Base-by-base conservation (phyloP, 2,329 filamentous ascomycete genomes). In the Remersonia thermophila region DNA sequence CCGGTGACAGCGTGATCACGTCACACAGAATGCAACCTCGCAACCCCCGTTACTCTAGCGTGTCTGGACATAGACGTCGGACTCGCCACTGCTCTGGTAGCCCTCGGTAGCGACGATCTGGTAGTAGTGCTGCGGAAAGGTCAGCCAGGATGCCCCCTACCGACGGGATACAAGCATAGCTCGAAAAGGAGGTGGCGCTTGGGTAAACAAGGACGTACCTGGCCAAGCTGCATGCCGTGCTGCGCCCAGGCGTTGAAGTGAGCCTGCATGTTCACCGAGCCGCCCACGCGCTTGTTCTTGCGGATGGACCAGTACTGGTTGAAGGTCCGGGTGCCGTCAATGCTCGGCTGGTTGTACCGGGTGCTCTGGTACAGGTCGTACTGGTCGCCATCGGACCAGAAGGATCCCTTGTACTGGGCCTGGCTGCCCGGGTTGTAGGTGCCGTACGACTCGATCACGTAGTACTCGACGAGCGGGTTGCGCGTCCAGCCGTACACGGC, bases 171-270 rank as follows among this genome's bases (percentile, higher is more conserved):
- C n/a, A n/a, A n/a, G n/a, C n/a, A n/a, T n/a, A n/a, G n/a, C n/a
- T n/a, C n/a, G n/a, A n/a, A n/a, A n/a, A n/a, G n/a, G n/a, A n/a
- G n/a, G n/a, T n/a, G n/a, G n/a, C n/a, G n/a, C n/a, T n/a, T n/a
- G n/a, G n/a, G n/a, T n/a, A n/a, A n/a, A n/a, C n/a, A n/a, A 6
- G 20, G 9, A 23, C 20, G 5, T 23, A 23, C 20, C 20, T 23
- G 20, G 4, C 67, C 67, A 7, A 71, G 47, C 32, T 55, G 57
- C 53, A 67, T 46, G 8, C 66, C 67, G 13, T 47, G 39, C 36
- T 53, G 51, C 10, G 51, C 50, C 69, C 69, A 73, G 13, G 66
- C 66, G 45, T 65, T 58, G 46, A 73, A 70, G 51, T 71, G 68
- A 40, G 61, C 65, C 30, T 51, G 54, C 14, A 58, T 60, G 13